phyloP scores from a whole-genome alignment of 352 stramenopile genomes.

The Plasmopara muralis region DNA sequence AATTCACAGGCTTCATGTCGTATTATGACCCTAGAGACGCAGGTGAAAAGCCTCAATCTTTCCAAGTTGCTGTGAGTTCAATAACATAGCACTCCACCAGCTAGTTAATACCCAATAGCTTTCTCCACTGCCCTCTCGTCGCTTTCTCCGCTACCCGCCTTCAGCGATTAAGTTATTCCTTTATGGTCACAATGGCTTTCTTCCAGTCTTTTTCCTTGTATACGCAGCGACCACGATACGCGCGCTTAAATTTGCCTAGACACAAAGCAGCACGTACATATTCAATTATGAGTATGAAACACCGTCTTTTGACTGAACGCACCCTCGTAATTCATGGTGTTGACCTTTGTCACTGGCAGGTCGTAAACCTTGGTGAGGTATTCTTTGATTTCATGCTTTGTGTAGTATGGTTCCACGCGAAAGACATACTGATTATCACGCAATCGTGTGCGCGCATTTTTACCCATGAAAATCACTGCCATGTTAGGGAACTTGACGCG shows the following conservation, averaged over 20 bases:
- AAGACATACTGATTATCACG: slow-evolving; percentile 88
- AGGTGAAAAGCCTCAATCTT: too few relatives aligned
- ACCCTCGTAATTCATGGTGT: slow-evolving; percentile 94
- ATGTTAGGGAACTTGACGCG: slow-evolving; percentile 84
- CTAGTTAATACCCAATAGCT: too few relatives aligned
- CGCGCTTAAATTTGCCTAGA: slow-evolving; percentile 85
- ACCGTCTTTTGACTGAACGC: slow-evolving; percentile 5
- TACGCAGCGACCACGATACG: slow-evolving; percentile 74
- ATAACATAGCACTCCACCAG: too few relatives aligned
- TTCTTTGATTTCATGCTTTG: slow-evolving; percentile 96
- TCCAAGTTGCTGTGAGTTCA: too few relatives aligned
- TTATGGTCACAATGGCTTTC: slow-evolving; percentile 88
- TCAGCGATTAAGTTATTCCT: slow-evolving; percentile 41
- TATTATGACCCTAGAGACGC: too few relatives aligned
- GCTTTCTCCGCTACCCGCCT: too few relatives aligned
- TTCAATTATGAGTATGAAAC: background rate
- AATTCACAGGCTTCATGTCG: too few relatives aligned
- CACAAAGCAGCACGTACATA: slow-evolving; percentile 4
- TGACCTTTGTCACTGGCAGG: slow-evolving; percentile 91
- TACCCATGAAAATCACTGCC: slow-evolving; percentile 81
- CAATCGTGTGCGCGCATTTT: slow-evolving; percentile 69
- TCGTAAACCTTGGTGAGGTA: slow-evolving; percentile 96
- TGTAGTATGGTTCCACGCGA: slow-evolving; percentile 92
- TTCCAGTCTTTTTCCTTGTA: slow-evolving; percentile 93
- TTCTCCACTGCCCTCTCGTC: too few relatives aligned